These are phyloP conservation scores for Stemphylium beticola DNA, from an alignment of 2,329 filamentous ascomycete species.

Conservation along the genomic window DNA sequence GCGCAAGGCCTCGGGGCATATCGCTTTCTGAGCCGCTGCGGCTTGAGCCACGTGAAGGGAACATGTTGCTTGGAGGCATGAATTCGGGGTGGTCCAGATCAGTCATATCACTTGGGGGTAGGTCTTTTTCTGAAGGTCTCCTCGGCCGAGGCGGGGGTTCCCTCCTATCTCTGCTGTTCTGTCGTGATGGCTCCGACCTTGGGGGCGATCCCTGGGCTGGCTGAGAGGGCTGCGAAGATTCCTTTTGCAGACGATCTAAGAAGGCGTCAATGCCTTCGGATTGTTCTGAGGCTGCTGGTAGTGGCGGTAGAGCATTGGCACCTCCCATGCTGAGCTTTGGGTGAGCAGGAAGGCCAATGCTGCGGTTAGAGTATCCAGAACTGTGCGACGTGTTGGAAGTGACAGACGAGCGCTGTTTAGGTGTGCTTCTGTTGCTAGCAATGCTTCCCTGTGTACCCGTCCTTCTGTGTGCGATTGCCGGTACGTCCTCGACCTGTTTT, in stretches of 20 bases:
- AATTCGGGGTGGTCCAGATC: slow-evolving; percentile 29
- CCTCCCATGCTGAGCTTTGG: slow-evolving; percentile 27
- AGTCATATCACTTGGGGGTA: slow-evolving; percentile 25
- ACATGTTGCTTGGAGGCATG: slow-evolving; percentile 25
- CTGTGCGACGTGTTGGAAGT: slow-evolving; percentile 39
- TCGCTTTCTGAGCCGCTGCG: slow-evolving; percentile 25
- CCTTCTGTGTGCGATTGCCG: slow-evolving; percentile 43
- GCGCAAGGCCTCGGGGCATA: slow-evolving; percentile 6
- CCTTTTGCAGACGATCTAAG: slow-evolving; percentile 44
- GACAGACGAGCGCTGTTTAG: slow-evolving; percentile 36
- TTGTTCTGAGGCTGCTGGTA: slow-evolving; percentile 28
- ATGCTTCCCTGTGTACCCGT: slow-evolving; percentile 45
- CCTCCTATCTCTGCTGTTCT: slow-evolving; percentile 29
- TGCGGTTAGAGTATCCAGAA: slow-evolving; percentile 41
- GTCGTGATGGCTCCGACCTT: slow-evolving; percentile 25
- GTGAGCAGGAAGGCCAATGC: slow-evolving; percentile 31
- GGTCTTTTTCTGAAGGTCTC: slow-evolving; percentile 37
- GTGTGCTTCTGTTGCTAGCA: slow-evolving; percentile 34
- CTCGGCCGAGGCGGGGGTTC: slow-evolving; percentile 30
- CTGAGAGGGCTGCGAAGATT: slow-evolving; percentile 30
- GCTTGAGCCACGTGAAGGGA: slow-evolving; percentile 34
- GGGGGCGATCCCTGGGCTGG: slow-evolving; percentile 21
- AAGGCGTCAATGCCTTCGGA: slow-evolving; percentile 49
- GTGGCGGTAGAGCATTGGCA: slow-evolving; percentile 26
- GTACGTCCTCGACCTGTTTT: slow-evolving; percentile 27